Conservation (phyloP, 2,329 filamentous ascomycete species). For the Fusarium incarnatum region DNA sequence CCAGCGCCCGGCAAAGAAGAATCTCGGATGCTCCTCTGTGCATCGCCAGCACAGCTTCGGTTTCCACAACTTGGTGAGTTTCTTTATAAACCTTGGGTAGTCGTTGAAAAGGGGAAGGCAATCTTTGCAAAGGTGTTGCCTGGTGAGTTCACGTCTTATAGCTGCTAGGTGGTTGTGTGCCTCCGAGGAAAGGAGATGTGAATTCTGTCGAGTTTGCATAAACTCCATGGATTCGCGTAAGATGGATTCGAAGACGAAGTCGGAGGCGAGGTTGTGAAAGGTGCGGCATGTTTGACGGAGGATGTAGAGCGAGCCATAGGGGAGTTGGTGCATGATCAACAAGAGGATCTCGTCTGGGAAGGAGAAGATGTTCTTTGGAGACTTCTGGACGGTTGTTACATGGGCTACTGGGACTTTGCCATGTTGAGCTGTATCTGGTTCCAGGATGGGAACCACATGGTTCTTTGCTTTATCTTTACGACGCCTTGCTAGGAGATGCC, state of each 20-base stretch:
- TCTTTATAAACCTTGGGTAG: neutral
- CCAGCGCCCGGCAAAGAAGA: neutral
- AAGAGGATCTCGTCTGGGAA: neutral
- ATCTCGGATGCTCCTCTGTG: fast-evolving
- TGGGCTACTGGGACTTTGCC: fast-evolving
- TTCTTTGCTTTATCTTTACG: neutral
- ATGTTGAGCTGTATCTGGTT: neutral
- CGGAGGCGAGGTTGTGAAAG: neutral
- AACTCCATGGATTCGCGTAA: neutral
- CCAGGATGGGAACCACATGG: neutral
- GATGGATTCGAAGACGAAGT: neutral
- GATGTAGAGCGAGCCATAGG: neutral
- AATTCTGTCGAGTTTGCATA: neutral
- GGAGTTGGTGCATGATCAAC: neutral
- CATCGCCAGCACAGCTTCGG: fast-evolving
- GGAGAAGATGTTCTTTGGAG: fast-evolving
- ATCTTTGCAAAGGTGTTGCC: neutral
- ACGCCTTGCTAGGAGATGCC: neutral
- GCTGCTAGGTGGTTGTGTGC: neutral
- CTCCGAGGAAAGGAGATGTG: too few species aligned
- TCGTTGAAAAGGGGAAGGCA: neutral
- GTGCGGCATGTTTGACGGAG: neutral
- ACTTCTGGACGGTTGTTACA: too few species aligned
- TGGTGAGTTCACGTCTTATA: neutral
- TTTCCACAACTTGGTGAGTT: neutral